Evolutionary conservation across 768 basidiomycete genomes (phyloP), one percentile per base, ranked within the genome.

Genomic region (Tulasnella sp.): DNA sequence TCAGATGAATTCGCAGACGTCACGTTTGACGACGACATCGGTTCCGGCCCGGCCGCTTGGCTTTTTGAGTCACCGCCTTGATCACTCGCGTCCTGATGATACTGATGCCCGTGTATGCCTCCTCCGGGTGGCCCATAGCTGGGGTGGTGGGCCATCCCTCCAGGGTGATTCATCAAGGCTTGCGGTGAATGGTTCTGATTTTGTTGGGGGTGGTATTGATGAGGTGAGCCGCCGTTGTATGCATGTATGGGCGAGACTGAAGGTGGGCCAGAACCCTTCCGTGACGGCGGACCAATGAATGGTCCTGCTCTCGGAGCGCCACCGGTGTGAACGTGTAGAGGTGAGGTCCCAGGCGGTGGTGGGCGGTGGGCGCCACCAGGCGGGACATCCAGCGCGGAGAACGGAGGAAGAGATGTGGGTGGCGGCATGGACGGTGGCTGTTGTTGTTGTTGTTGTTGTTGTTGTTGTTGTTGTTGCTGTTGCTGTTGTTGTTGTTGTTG

Each of bases 1-100:
- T 90, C 89, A 38, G 87, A 86, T 1, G 88, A 88, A 69, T 90
- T 82, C 10, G 85, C 82, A 63, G 85, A 89, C 8, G 83, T 81
- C 61, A 82, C 78, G 64, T 80, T 81, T 1, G 87, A 87, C 12
- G 80, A 76, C 2, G 77, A 72, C 11, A 80, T 78, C 31, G 80
- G 78, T 29, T 78, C 74, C 63, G 85, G 76, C 17, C 58, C 63
- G 19, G n/a, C n/a, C n/a, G n/a, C n/a, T n/a, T n/a, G 59, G 62
- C 38, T 63, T 62, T 27, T 22, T 29, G 34, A 5, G 34, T 15
- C 34, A 38, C 34, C 34, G 34, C 34, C 34, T 38, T 38, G 34
- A 38, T 38, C 34, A 15, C 34, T 15, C 7, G 34, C 15, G 15
- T 38, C 34, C 7, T 5, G 15, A 15, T 38, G 34, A 38, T 38